phyloP scores from a whole-genome alignment of 2,329 filamentous ascomycete genomes.

The Paradendryphiella salina region DNA sequence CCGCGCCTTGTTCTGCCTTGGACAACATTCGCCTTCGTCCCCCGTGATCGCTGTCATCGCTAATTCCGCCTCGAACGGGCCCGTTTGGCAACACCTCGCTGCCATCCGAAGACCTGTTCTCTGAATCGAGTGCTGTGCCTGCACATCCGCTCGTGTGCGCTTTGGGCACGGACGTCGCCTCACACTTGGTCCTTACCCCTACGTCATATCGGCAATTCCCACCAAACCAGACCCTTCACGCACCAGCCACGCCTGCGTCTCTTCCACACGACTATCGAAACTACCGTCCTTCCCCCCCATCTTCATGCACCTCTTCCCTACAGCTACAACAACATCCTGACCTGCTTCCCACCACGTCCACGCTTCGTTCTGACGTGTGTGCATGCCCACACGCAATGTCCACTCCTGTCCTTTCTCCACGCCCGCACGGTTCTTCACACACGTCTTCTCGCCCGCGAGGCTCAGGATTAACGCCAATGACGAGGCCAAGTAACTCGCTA shows the following conservation, averaged over 20 bases:
- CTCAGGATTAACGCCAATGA: slow-evolving; percentile 35
- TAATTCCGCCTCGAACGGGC: not conserved
- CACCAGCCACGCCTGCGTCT: slow-evolving; percentile 10
- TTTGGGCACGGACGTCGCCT: slow-evolving; percentile 5
- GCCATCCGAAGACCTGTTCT: not conserved
- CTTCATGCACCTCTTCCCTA: slow-evolving; percentile 33
- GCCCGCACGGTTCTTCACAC: slow-evolving; percentile 37
- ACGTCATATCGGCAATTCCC: slow-evolving; percentile 17
- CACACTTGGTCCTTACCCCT: slow-evolving; percentile 1
- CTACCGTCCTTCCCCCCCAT: slow-evolving; percentile 14
- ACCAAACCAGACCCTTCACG: slow-evolving; percentile 9
- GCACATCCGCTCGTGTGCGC: slow-evolving; percentile 7
- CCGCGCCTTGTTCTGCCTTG: too few relatives aligned
- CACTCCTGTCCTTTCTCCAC: slow-evolving; percentile 41
- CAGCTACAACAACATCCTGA: slow-evolving; percentile 7
- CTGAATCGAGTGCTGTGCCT: slow-evolving; percentile 7
- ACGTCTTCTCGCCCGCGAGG: slow-evolving; percentile 29
- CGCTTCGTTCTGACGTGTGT: slow-evolving; percentile 17
- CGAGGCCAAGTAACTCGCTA: slow-evolving; percentile 33
- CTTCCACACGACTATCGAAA: not conserved
- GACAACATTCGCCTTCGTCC: not conserved
- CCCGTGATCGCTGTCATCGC: not conserved
- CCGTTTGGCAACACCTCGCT: slow-evolving; percentile 1
- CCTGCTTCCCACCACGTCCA: slow-evolving; percentile 13
- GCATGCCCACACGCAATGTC: slow-evolving; percentile 33